phyloP scores from a whole-genome alignment of 1,284 basidiomycete species.

The Moniliella sp. region DNA sequence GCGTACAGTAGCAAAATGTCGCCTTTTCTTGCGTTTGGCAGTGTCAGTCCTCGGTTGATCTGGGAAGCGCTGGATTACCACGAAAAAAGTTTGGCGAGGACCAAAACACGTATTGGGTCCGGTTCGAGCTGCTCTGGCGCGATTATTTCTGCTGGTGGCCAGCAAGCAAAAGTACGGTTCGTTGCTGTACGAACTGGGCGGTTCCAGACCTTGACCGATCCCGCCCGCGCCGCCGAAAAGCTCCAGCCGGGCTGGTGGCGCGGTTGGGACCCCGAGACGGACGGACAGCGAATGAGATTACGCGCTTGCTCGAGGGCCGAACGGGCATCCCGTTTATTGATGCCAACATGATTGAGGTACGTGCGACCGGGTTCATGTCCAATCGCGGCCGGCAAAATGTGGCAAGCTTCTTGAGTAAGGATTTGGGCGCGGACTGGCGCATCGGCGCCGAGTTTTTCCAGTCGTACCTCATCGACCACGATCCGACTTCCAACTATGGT shows the following conservation, averaged over 20 bases:
- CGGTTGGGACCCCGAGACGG: conserved; percentile 14
- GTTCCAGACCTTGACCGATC: conserved; percentile 37
- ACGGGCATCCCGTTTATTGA: conserved; percentile 43
- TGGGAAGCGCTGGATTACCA: conserved; percentile 33
- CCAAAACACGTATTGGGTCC: conserved; percentile 37
- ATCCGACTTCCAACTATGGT: conserved; percentile 23
- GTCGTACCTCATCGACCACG: conserved; percentile 33
- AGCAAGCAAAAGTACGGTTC: conserved; percentile 35
- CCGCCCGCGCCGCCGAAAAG: conserved; percentile 34
- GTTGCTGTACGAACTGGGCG: conserved; percentile 36
- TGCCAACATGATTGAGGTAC: conserved; percentile 41
- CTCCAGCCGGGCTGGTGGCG: conserved; percentile 28
- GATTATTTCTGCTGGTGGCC: conserved; percentile 39
- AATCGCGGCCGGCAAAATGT: conserved; percentile 41
- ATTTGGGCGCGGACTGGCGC: conserved; percentile 39
- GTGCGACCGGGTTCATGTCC: conserved; percentile 35
- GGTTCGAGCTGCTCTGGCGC: conserved; percentile 42
- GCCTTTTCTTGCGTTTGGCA: conserved; percentile 39
- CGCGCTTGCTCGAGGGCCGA: conserved; percentile 38
- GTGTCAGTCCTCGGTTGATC: conserved; percentile 38
- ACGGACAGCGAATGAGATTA: conserved; percentile 19
- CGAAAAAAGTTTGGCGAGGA: conserved; percentile 32
- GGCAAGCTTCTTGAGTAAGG: conserved; percentile 41
- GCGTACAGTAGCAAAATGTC: conserved; percentile 42
- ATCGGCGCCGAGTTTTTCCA: conserved; percentile 42